Base-by-base conservation (phyloP, 129 eudicot genomes). In the Helianthus tuberosus region DNA sequence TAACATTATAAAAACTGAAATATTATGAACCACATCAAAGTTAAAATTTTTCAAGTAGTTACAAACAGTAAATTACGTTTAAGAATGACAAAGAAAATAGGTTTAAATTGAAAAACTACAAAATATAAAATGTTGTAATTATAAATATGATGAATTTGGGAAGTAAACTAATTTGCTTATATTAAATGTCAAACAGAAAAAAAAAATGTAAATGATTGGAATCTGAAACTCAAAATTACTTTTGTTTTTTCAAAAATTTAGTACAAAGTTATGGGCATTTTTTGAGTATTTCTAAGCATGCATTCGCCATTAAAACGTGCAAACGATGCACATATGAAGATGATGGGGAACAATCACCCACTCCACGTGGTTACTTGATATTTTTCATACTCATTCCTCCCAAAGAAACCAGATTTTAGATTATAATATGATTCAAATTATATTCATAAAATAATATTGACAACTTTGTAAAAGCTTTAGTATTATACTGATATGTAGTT, bases 181-280 rank as follows among this genome's bases (percentile, higher is more conserved):
- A 59, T 11, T 27, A 29, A 11, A 11, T 12, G 7, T 59, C 39
- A 59, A 43, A 50, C 17, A 50, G 23, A 20, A 20, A 61, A 62
- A 13, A 6, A 62, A 14, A 12, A 1, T 9, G 5, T 60, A 11
- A 63, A 35, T 38, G 48, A 38, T 64, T 3, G 32, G 39, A 62
- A 62, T 13, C 11, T 62, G 3, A 62, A 53, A 62, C 67, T 62
- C 23, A 36, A 62, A 55, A 27, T 11, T 25, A 25, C n/a, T 59
- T 20, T 8, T 20, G 32, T 23, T 60, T 29, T 29, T 61, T 61
- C 39, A 3, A 61, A 61, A 77, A 59, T 17, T 5, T 57, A 29
- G 43, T 35, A 46, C 75, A 43, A 77, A 47, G 69, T 68, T 9
- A 47, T 77, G 75, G 81, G 69, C 64, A 68, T 48, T 68, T 55